A percentile compares a stretch with the other conserved stretches of the same genome.
Conservation (phyloP, 2,329 filamentous ascomycete species). For the Leptoxyphium fumago region DNA sequence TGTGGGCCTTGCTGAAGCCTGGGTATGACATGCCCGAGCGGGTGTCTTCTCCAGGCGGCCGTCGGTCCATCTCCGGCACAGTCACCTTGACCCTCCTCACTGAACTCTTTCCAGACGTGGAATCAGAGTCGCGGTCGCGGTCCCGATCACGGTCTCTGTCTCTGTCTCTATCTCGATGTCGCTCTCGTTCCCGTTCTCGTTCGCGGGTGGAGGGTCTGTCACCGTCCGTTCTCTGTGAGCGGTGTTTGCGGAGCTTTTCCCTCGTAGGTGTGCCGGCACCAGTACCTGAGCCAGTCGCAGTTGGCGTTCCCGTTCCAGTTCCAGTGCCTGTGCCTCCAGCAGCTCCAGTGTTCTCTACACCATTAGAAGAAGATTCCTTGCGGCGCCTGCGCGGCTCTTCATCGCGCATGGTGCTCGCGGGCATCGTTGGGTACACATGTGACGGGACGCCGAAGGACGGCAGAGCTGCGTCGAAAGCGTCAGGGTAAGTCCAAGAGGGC, state of each 20-base stretch:
- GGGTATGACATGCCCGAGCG: conserved; percentile 52
- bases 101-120: conserved; percentile 3
- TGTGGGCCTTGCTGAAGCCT: conserved; percentile 76
- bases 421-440: conserved; percentile 7
- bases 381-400: conserved; percentile 16
- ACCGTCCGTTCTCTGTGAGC: not conserved
- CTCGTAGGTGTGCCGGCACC: not conserved
- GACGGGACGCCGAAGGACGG: conserved; percentile 3
- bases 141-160: conserved; percentile 20
- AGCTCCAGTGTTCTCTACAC: too few relatives aligned
- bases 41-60: conserved; percentile 22
- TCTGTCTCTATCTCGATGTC: too few relatives aligned
- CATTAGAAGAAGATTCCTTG: conserved; percentile 8
- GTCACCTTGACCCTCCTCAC: conserved; percentile 22
- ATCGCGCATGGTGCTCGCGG: conserved; percentile 5
- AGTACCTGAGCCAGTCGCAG: too few relatives aligned
- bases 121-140: conserved; percentile 15
- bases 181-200: conserved; percentile 20
- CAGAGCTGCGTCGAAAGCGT: conserved; percentile 7
- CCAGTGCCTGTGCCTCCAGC: too few relatives aligned
- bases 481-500: conserved; percentile 6
- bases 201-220: conserved; percentile 22
- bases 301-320: too few relatives aligned
- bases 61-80: conserved; percentile 34
- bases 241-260: not conserved